phyloP scores from a whole-genome alignment of 352 stramenopile species.

The Phytophthora sansomeana region DNA sequence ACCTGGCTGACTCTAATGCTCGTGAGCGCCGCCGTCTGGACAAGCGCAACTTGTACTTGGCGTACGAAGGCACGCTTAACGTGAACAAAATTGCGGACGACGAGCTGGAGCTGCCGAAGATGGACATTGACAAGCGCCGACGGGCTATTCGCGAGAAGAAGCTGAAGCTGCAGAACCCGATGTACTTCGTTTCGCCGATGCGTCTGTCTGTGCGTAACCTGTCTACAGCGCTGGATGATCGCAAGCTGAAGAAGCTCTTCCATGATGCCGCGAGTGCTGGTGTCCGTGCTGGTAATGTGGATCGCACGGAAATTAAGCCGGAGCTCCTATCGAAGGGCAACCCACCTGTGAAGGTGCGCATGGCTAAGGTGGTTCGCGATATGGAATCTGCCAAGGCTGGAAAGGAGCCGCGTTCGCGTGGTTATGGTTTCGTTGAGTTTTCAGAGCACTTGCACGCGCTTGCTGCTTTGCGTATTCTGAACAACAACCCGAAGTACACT shows the following conservation, averaged over 20 bases:
- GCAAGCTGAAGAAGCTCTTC: slow-evolving; percentile 91
- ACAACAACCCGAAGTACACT: slow-evolving; percentile 97
- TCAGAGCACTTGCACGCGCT: slow-evolving; percentile 96
- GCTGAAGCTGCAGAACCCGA: slow-evolving; percentile 96
- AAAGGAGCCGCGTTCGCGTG: slow-evolving; percentile 67
- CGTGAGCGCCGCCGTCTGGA: slow-evolving; percentile 84
- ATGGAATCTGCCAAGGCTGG: slow-evolving; percentile 69
- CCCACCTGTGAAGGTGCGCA: slow-evolving; percentile 75
- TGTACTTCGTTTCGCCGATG: slow-evolving; percentile 97
- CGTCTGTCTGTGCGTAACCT: slow-evolving; percentile 96
- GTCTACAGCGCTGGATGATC: slow-evolving; percentile 86
- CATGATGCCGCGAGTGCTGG: slow-evolving; percentile 79
- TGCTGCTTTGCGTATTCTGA: slow-evolving; percentile 95
- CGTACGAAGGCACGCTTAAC: slow-evolving; percentile 95
- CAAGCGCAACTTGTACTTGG: slow-evolving; percentile 97
- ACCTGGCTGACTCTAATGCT: slow-evolving; percentile 64
- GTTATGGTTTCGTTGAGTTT: slow-evolving; percentile 98
- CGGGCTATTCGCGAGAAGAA: slow-evolving; percentile 95
- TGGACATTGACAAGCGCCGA: slow-evolving; percentile 95
- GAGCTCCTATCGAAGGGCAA: slow-evolving; percentile 57
- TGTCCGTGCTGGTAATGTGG: slow-evolving; percentile 78
- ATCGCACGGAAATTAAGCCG: slow-evolving; percentile 80
- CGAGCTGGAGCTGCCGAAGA: slow-evolving; percentile 84
- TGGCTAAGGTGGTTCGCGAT: slow-evolving; percentile 87
- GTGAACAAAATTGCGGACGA: slow-evolving; percentile 92